Evolutionary conservation across 2,329 filamentous ascomycete genomes (phyloP).

Genomic region (Sordariomycetes sp.): DNA sequence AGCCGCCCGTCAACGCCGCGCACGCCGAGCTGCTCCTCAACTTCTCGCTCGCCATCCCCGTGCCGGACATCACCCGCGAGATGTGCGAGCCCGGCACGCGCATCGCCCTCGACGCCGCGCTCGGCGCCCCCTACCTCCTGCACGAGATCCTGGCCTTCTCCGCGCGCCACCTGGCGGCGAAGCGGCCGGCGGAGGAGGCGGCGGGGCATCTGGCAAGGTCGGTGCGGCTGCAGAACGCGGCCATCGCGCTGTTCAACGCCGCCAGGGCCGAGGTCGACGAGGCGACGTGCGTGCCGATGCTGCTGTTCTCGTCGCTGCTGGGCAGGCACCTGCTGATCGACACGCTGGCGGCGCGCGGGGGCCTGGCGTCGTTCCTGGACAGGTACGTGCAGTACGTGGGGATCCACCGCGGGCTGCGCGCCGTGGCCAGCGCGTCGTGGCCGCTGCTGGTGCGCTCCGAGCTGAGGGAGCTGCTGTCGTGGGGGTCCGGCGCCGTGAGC

Average conservation of each 20-base stretch:
- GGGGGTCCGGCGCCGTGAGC: neutral
- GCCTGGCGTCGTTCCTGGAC: conserved; percentile 15
- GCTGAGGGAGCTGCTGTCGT: neutral
- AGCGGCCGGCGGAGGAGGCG: conserved; percentile 12
- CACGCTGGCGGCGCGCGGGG: conserved; percentile 14
- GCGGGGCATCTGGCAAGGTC: conserved; percentile 14
- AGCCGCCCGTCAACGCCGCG: conserved; percentile 15
- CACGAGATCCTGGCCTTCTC: conserved; percentile 24
- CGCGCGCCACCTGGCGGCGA: conserved; percentile 19
- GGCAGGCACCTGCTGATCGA: conserved; percentile 22
- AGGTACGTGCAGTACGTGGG: conserved; percentile 18
- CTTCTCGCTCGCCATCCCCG: conserved; percentile 15
- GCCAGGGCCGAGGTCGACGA: conserved; percentile 11
- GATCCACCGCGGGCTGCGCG: conserved; percentile 13
- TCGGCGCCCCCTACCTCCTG: conserved; percentile 21
- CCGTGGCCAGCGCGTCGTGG: conserved; percentile 8
- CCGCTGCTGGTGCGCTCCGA: neutral
- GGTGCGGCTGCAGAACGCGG: conserved; percentile 19
- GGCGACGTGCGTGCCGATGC: conserved; percentile 18
- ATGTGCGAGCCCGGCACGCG: conserved; percentile 6
- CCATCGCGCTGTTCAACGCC: conserved; percentile 18
- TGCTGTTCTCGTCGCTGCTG: conserved; percentile 21
- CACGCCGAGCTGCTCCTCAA: conserved; percentile 24
- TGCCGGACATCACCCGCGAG: conserved; percentile 9
- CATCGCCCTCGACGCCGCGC: conserved; percentile 12